These are phyloP conservation scores for Micractinium conductrix DNA, from an alignment of 139 green algal species.

Conservation along the genomic window DNA sequence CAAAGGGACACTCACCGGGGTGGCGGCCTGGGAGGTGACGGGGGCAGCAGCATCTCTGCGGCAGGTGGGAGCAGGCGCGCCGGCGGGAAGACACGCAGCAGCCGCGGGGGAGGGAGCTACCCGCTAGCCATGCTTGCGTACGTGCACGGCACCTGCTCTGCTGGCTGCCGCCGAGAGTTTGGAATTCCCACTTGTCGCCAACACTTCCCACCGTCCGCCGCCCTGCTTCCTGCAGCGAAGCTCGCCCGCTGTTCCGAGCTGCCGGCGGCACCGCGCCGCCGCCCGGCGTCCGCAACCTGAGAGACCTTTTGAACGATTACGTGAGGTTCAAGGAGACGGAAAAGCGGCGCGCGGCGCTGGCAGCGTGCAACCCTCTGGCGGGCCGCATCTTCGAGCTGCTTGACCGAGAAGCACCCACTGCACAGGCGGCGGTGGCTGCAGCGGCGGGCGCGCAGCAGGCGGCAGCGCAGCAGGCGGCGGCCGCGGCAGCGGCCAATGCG, in stretches of 20 bases:
- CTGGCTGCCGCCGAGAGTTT: not conserved
- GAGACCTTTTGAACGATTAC: slow-evolving; percentile 21
- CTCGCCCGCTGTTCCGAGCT: slow-evolving; percentile 1
- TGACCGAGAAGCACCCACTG: not conserved
- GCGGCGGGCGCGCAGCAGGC: not conserved
- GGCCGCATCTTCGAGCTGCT: not conserved
- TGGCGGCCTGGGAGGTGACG: too few relatives aligned
- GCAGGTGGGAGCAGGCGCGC: too few relatives aligned
- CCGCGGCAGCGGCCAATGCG: not conserved
- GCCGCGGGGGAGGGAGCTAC: too few relatives aligned
- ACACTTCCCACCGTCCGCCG: not conserved
- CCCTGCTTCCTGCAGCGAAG: not conserved
- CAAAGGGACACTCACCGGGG: too few relatives aligned
- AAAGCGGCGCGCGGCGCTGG: not conserved
- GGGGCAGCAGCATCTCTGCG: too few relatives aligned
- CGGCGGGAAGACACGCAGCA: too few relatives aligned
- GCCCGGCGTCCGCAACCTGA: not conserved
- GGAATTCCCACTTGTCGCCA: too few relatives aligned
- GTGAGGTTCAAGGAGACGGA: slow-evolving; percentile 18
- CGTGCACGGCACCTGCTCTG: not conserved
- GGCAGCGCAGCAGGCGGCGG: not conserved
- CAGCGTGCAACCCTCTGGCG: not conserved
- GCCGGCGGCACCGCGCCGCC: not conserved
- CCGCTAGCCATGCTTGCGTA: too few relatives aligned
- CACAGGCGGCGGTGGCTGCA: not conserved